These are phyloP conservation scores for Phragmites australis DNA, from an alignment of 176 grass and related monocot species.

Conservation along the genomic window DNA sequence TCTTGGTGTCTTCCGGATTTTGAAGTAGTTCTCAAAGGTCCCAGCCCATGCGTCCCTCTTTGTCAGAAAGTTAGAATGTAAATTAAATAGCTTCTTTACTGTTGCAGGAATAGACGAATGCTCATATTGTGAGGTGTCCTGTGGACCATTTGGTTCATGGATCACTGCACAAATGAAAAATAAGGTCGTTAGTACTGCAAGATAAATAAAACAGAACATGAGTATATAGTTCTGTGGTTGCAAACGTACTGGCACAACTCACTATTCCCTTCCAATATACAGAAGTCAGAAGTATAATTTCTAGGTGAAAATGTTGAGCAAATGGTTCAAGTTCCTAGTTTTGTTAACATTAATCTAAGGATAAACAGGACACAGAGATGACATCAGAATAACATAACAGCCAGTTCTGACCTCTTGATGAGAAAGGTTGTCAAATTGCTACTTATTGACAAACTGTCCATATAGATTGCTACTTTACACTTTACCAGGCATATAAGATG, in stretches of 20 bases:
- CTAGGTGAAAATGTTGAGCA: not conserved
- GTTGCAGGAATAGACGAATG: slow-evolving; percentile 88
- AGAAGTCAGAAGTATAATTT: not conserved
- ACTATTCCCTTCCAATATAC: not conserved
- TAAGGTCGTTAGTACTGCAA: slow-evolving; percentile 3
- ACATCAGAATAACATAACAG: not conserved
- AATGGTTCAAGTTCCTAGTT: slow-evolving; percentile 1
- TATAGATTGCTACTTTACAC: not conserved
- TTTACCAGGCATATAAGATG: not conserved
- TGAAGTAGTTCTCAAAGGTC: slow-evolving; percentile 75
- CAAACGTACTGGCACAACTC: not conserved
- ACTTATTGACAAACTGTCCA: not conserved
- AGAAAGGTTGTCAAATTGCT: not conserved
- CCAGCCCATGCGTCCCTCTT: slow-evolving; percentile 93
- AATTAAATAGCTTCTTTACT: slow-evolving; percentile 86
- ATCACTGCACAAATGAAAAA: slow-evolving; percentile 65
- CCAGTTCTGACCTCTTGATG: not conserved
- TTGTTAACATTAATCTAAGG: not conserved
- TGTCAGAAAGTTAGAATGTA: slow-evolving; percentile 85
- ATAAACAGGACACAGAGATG: not conserved
- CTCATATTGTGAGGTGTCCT: slow-evolving; percentile 62
- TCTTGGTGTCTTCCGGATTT: slow-evolving; percentile 61
- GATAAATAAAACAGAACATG: not conserved
- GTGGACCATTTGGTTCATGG: slow-evolving; percentile 70
- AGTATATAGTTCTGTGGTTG: not conserved